phyloP scores from a whole-genome alignment of 306 rosid genomes.

The Cucumis melo region DNA sequence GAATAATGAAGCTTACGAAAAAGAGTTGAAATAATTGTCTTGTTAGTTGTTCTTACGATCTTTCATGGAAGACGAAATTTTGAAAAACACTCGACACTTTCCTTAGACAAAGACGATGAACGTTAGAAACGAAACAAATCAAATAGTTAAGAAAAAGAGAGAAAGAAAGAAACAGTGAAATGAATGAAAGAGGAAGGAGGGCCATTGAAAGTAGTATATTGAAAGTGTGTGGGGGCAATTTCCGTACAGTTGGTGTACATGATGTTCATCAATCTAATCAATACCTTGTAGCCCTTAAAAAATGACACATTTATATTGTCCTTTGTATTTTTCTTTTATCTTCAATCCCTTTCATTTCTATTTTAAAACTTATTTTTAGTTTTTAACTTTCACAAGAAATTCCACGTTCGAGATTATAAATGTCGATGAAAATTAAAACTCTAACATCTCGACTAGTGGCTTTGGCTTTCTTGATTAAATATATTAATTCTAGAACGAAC shows the following conservation, averaged over 20 bases:
- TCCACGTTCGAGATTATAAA: accelerated
- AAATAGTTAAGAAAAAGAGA: neutral
- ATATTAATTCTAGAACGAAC: too few relatives aligned
- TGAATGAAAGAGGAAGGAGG: neutral
- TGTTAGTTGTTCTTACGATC: neutral
- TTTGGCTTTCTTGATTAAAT: neutral
- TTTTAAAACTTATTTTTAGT: neutral
- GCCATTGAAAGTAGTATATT: neutral
- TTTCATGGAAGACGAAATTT: neutral
- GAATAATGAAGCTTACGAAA: neutral
- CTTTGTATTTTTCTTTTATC: neutral
- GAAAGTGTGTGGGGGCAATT: constrained; percentile 1
- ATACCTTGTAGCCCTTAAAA: constrained; percentile 16
- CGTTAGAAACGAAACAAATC: too few relatives aligned
- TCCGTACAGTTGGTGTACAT: constrained; percentile 39
- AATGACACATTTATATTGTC: neutral
- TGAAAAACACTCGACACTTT: neutral
- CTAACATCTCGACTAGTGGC: accelerated
- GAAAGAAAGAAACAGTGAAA: neutral
- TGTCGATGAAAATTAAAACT: neutral
- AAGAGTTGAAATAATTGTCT: neutral
- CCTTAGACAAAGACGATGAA: neutral
- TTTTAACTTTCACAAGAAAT: neutral
- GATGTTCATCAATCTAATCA: constrained; percentile 36
- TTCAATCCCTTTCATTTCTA: neutral